These are phyloP conservation scores for Astragalus membranaceus DNA, from an alignment of 306 rosid genomes.

Conservation along the genomic window DNA sequence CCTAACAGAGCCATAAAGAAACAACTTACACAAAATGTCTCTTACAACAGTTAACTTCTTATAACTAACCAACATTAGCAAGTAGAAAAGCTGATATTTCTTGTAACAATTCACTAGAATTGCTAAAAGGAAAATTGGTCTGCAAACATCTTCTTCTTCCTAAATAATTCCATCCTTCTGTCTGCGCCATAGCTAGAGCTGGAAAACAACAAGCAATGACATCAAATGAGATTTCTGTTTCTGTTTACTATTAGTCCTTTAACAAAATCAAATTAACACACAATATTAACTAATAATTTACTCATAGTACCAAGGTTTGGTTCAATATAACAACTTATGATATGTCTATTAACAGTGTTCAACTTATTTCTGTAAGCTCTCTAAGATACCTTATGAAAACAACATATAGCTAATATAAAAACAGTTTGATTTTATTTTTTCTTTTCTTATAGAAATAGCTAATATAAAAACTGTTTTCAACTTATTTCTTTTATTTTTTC, in stretches of 20 bases:
- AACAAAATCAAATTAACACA: neutral
- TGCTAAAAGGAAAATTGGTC: constrained; percentile 28
- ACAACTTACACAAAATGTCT: constrained; percentile 18
- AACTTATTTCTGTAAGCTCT: too few species aligned
- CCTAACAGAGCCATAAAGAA: neutral
- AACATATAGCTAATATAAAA: too few species aligned
- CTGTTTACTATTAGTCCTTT: neutral
- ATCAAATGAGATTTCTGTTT: neutral
- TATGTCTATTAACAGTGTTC: too few species aligned
- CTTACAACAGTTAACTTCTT: constrained; percentile 17
- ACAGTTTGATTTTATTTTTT: too few species aligned
- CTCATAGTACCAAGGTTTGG: neutral
- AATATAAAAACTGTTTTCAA: too few species aligned
- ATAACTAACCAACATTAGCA: constrained; percentile 16
- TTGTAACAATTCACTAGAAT: constrained; percentile 21
- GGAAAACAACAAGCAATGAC: constrained; percentile 13
- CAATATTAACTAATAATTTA: neutral
- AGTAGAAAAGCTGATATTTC: constrained; percentile 18
- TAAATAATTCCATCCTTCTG: constrained; percentile 16
- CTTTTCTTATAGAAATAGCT: too few species aligned
- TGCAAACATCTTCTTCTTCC: constrained; percentile 14
- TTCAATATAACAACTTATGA: neutral
- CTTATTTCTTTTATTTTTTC: too few species aligned
- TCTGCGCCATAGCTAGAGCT: constrained; percentile 30
- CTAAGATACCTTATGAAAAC: too few species aligned